Conservation (phyloP, 768 basidiomycete genomes). For the Cantharellus anzutake region DNA sequence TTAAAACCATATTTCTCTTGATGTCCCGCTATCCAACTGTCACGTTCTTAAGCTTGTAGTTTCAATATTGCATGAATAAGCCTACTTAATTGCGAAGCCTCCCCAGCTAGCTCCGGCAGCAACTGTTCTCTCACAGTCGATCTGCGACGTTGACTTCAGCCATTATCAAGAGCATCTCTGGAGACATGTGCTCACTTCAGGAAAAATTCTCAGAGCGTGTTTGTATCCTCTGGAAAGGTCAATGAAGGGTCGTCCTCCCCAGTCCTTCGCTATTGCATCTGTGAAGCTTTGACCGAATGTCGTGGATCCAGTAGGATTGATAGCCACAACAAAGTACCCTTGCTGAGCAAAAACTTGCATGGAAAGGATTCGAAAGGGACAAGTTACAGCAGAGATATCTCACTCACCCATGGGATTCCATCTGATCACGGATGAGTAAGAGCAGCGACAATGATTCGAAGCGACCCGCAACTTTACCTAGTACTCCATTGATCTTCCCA, state of each 20-base stretch:
- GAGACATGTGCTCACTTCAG: conserved; percentile 30
- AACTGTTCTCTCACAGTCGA: conserved; percentile 38
- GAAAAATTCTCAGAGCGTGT: conserved; percentile 40
- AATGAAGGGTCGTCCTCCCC: conserved; percentile 73
- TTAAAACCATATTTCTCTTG: conserved; percentile 59
- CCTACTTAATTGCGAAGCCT: conserved; percentile 76
- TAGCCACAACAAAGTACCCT: conserved; percentile 72
- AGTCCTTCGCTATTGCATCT: conserved; percentile 30
- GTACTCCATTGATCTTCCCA: conserved; percentile 89
- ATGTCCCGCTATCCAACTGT: conserved; percentile 89
- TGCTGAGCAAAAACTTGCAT: conserved; percentile 55
- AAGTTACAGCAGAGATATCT: background rate
- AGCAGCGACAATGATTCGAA: background rate
- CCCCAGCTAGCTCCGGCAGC: conserved; percentile 68
- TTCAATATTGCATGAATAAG: background rate
- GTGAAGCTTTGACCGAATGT: conserved; percentile 66
- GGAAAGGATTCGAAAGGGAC: background rate
- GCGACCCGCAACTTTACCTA: conserved; percentile 68
- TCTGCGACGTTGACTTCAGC: conserved; percentile 21
- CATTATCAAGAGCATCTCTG: background rate
- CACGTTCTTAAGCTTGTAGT: background rate
- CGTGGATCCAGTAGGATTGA: conserved; percentile 91
- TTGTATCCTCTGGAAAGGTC: conserved; percentile 64
- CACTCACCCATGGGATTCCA: conserved; percentile 73
- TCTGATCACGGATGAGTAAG: conserved; percentile 13